These are phyloP conservation scores for Byssoonygena ceratinophila DNA, from an alignment of 2,329 filamentous ascomycete species.

Conservation along the genomic window DNA sequence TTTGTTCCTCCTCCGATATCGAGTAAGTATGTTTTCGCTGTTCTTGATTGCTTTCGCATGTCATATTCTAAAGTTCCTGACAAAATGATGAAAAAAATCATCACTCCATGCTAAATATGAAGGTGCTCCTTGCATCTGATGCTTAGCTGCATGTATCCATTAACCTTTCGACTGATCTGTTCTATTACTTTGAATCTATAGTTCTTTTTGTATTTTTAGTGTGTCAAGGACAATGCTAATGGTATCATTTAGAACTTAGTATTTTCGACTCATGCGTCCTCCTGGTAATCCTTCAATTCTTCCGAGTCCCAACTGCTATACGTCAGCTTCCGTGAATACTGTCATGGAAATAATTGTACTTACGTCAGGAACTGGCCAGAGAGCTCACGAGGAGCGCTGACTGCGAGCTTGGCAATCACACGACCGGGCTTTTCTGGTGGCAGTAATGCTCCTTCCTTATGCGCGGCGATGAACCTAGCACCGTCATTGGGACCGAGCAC, in stretches of 20 bases:
- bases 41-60: not conserved
- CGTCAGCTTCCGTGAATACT: conserved; percentile 19
- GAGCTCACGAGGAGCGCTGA: conserved; percentile 54
- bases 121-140: conserved; percentile 39
- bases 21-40: conserved; percentile 8
- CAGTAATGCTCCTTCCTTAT: conserved; percentile 61
- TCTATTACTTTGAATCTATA: conserved; percentile 9
- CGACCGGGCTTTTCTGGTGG: conserved; percentile 73
- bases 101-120: conserved; percentile 57
- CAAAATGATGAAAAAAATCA: conserved; percentile 17
- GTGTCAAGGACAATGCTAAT: conserved; percentile 2
- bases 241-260: not conserved
- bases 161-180: conserved; percentile 54
- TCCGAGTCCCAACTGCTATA: conserved; percentile 37
- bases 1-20: not conserved
- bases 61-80: not conserved
- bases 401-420: conserved; percentile 70
- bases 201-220: not conserved
- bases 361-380: conserved; percentile 59
- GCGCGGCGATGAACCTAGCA: conserved; percentile 57
- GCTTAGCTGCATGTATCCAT: conserved; percentile 48
- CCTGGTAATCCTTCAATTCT: conserved; percentile 36
- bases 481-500: conserved; percentile 38
- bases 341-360: conserved; percentile 19
- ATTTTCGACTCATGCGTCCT: conserved; percentile 17